Evolutionary conservation across 164 flowering plant species (phyloP).

Genomic region (Kingdonia uniflora): DNA sequence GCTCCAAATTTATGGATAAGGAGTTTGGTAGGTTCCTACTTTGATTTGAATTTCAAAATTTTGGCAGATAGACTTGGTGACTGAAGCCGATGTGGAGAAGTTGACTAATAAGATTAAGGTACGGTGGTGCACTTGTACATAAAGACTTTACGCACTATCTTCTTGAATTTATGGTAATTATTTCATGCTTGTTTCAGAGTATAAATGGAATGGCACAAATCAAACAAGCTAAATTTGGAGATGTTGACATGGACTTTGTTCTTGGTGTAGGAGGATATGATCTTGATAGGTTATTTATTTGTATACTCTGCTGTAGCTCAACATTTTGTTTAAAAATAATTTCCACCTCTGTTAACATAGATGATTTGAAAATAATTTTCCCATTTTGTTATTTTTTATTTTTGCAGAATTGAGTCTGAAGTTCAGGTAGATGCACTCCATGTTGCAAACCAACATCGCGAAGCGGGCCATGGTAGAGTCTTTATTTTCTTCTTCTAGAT

Average conservation of each 20-base stretch:
- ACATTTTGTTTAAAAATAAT: not conserved
- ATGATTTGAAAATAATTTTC: not conserved
- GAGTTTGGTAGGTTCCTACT: too few species aligned
- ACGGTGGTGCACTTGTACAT: slow-evolving; percentile 2
- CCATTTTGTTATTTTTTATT: not conserved
- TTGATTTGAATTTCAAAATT: not conserved
- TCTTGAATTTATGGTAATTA: not conserved
- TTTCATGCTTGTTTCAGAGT: slow-evolving; percentile 30
- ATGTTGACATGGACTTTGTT: slow-evolving; percentile 87
- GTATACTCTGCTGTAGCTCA: not conserved
- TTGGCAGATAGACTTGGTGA: slow-evolving; percentile 78
- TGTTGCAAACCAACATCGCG: not conserved
- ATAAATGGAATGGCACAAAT: slow-evolving; percentile 89
- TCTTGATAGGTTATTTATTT: slow-evolving; percentile 60
- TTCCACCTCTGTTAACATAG: not conserved
- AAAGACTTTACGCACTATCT: not conserved
- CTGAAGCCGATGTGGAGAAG: slow-evolving; percentile 46
- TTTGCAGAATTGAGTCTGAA: slow-evolving; percentile 1
- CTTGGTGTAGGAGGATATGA: slow-evolving; percentile 97
- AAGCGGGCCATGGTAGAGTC: not conserved
- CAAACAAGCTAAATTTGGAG: slow-evolving; percentile 66
- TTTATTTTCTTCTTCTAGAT: not conserved
- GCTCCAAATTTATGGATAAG: too few species aligned
- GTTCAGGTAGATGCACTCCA: not conserved
- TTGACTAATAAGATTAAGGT: slow-evolving; percentile 69